Conservation (phyloP, 169 alveolate genomes). For the Plasmodium billcollinsi region DNA sequence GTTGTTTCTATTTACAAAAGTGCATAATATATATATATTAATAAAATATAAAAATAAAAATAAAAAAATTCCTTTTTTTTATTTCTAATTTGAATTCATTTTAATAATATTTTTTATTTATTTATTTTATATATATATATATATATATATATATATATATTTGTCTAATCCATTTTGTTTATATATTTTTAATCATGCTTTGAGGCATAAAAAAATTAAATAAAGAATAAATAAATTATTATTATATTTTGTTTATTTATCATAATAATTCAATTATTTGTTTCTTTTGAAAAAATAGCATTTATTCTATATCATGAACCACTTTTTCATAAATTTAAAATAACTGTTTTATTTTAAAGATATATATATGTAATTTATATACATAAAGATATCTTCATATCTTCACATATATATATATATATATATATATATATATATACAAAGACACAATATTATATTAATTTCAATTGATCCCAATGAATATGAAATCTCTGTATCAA, state of each 20-base stretch:
- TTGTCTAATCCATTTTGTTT: too few species aligned
- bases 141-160: neutral
- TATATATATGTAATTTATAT: neutral
- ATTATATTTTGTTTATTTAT: constrained; percentile 8
- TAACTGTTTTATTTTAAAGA: constrained; percentile 1
- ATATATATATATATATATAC: constrained; percentile 6
- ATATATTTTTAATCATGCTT: constrained; percentile 28
- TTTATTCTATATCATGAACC: neutral
- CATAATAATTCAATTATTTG: constrained; percentile 14
- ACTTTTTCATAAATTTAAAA: too few species aligned
- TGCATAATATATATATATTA: constrained; percentile 1
- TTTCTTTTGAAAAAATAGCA: constrained; percentile 9
- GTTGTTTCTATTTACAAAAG: neutral
- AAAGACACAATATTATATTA: too few species aligned
- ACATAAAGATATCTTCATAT: constrained; percentile 3
- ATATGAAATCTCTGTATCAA: constrained; percentile 55
- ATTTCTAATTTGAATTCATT: constrained; percentile 44
- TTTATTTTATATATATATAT: neutral
- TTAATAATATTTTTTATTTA: constrained; percentile 12
- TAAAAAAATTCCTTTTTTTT: constrained; percentile 18
- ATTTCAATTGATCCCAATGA: neutral
- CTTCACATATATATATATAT: neutral
- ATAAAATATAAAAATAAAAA: neutral
- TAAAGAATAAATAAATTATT: constrained; percentile 25
- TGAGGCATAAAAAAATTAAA: constrained; percentile 53